Evolutionary conservation across 2,329 filamentous ascomycete species (phyloP).

Genomic region (Colletotrichum lini): DNA sequence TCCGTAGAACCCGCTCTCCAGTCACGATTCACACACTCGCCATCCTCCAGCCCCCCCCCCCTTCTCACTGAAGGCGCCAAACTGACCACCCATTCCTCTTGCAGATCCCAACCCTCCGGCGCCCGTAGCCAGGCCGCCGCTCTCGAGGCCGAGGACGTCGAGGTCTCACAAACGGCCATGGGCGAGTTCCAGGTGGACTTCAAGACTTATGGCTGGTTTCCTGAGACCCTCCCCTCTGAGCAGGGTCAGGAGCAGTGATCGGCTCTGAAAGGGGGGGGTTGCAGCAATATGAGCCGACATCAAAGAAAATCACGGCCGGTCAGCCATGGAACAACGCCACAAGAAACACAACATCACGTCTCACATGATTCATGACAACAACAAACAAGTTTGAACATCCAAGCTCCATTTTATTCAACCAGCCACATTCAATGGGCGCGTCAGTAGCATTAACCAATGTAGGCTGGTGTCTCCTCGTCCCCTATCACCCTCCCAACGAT

Average conservation of each 20-base stretch:
- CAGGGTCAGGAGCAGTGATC: conserved; percentile 43
- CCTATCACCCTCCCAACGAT: conserved; percentile 1
- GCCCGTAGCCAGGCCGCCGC: conserved; percentile 65
- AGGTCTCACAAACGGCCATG: conserved; percentile 62
- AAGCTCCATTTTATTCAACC: conserved; percentile 31
- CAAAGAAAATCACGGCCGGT: too few relatives aligned
- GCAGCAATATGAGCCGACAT: neutral
- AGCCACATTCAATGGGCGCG: conserved; percentile 17
- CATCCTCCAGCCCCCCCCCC: neutral
- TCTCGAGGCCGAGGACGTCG: conserved; percentile 66
- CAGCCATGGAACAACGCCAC: neutral
- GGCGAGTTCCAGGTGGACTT: conserved; percentile 69
- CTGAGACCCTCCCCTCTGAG: conserved; percentile 63
- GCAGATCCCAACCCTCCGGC: conserved; percentile 64
- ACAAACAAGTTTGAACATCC: neutral
- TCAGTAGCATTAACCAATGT: conserved; percentile 39
- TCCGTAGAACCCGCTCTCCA: conserved; percentile 51
- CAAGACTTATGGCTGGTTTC: conserved; percentile 70
- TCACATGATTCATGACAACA: neutral
- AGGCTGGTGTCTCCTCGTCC: conserved; percentile 7
- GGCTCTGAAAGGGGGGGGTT: too few relatives aligned
- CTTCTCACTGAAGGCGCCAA: neutral
- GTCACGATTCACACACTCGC: neutral
- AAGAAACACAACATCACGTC: neutral
- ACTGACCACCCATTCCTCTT: neutral